These are phyloP conservation scores for Hippophae rhamnoides DNA, from an alignment of 306 rosid species.

Conservation along the genomic window DNA sequence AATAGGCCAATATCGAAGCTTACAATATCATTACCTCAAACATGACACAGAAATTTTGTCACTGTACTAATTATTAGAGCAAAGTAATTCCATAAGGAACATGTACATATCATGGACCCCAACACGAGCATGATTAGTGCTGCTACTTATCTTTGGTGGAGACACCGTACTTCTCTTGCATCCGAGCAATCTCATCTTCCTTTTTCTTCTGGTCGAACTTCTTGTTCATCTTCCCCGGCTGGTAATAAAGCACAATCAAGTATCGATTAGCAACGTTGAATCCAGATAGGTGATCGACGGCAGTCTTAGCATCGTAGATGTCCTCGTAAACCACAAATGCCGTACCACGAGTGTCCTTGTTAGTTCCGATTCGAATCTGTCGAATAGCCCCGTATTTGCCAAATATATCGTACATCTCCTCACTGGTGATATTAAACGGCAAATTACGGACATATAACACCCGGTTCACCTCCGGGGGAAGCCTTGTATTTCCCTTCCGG, in stretches of 20 bases:
- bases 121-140: too few species aligned
- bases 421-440: conserved; percentile 92
- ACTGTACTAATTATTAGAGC: too few species aligned
- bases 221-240: conserved; percentile 96
- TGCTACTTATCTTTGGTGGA: conserved; percentile 76
- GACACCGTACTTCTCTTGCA: conserved; percentile 90
- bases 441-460: conserved; percentile 81
- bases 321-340: conserved; percentile 98
- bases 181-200: conserved; percentile 76
- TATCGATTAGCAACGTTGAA: conserved; percentile 91
- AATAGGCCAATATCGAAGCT: too few species aligned
- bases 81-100: too few species aligned
- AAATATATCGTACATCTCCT: conserved; percentile 97
- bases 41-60: too few species aligned
- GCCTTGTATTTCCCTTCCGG: conserved; percentile 79
- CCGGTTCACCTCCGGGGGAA: conserved; percentile 95
- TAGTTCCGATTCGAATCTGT: conserved; percentile 85
- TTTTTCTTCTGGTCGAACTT: conserved; percentile 86
- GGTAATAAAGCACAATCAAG: conserved; percentile 83
- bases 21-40: too few species aligned
- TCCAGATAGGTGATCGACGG: conserved; percentile 93
- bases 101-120: too few species aligned
- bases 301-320: conserved; percentile 95
- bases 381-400: conserved; percentile 97
- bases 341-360: conserved; percentile 93